Base-by-base conservation (phyloP, 2,329 filamentous ascomycete species). In the Pseudocercospora eumusae region DNA sequence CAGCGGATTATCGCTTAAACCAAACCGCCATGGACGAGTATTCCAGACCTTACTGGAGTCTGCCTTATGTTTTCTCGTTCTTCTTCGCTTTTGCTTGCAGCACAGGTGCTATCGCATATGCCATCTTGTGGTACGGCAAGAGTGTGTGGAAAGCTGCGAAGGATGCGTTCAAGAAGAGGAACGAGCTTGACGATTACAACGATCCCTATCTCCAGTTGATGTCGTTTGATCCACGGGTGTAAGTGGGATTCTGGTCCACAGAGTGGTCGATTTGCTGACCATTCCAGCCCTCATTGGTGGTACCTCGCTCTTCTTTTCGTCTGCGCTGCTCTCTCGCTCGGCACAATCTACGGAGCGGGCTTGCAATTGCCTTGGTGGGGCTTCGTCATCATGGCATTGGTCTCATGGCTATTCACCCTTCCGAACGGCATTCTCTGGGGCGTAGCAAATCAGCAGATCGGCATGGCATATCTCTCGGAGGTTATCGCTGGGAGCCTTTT, bases 1-100 rank as follows among this genome's bases (percentile, higher is more conserved):
- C 91, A 0, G 69, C 84, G 0, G 88, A 93, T 42, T 95, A 49
- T 25, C 52, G 27, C 2, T 44, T 64, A 21, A 62, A 66, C 10
- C 56, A 64, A 27, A 62, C 64, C 10, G 64, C 59, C 15, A 59
- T 66, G 56, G 62, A 72, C 45, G 61, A 65, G 4, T 62, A 62
- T 15, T 58, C 55, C 66, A 25, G 57, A 10, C 70, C 70, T 15
- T 64, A 69, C 62, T 73, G 71, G 70, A 69, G 71, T 13, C 59
- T 62, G 8, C 69, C 70, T 6, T 74, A 74, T 59, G 69, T 70
- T 31, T 72, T 58, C 45, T 31, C 52, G 8, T 75, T 75, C 65
- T 75, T 74, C 63, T 75, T 69, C 61, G 74, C 73, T 1, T 76
- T 75, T 59, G 74, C 72, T n/a, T 69, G 68, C 45, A 74, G 71